These are phyloP conservation scores for Penicillium psychrosexuale DNA, from an alignment of 2,329 filamentous ascomycete species.

Conservation along the genomic window DNA sequence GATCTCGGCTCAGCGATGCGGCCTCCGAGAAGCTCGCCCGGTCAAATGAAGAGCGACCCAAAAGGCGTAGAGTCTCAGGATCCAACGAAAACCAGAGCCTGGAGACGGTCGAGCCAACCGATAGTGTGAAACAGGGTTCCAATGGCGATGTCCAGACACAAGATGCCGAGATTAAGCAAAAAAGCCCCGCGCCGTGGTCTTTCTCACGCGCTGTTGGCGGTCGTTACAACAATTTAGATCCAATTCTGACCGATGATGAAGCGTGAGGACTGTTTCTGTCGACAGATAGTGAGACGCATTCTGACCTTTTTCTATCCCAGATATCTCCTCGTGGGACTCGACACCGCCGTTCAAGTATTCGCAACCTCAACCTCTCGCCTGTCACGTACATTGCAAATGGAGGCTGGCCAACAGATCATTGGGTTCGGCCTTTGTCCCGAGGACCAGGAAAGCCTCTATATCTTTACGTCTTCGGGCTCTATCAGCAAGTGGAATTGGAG, in stretches of 20 bases:
- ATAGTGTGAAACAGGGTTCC: constrained; percentile 23
- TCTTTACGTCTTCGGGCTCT: constrained; percentile 51
- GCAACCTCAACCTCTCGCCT: constrained; percentile 77
- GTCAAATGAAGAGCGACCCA: constrained; percentile 26
- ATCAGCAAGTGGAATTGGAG: constrained; percentile 60
- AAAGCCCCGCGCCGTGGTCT: constrained; percentile 38
- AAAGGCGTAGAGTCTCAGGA: constrained; percentile 32
- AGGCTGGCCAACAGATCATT: constrained; percentile 47
- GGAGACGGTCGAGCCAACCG: constrained; percentile 22
- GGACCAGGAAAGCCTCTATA: constrained; percentile 53
- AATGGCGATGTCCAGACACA: constrained; percentile 8
- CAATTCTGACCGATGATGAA: constrained; percentile 57
- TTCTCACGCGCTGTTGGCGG: constrained; percentile 54
- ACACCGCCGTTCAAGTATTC: constrained; percentile 75
- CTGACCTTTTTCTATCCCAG: constrained; percentile 41
- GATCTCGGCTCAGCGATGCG: constrained; percentile 30
- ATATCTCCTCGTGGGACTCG: constrained; percentile 71
- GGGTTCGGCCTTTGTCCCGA: constrained; percentile 52
- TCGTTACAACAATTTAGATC: constrained; percentile 55
- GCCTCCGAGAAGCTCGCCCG: constrained; percentile 21
- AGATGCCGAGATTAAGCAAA: constrained; percentile 14
- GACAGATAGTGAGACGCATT: constrained; percentile 1
- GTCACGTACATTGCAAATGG: constrained; percentile 64
- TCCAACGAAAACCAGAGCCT: constrained; percentile 24
- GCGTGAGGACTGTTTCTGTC: constrained; percentile 39